phyloP scores from a whole-genome alignment of 805 yeast genomes.

The Clavispora phyllophila region DNA sequence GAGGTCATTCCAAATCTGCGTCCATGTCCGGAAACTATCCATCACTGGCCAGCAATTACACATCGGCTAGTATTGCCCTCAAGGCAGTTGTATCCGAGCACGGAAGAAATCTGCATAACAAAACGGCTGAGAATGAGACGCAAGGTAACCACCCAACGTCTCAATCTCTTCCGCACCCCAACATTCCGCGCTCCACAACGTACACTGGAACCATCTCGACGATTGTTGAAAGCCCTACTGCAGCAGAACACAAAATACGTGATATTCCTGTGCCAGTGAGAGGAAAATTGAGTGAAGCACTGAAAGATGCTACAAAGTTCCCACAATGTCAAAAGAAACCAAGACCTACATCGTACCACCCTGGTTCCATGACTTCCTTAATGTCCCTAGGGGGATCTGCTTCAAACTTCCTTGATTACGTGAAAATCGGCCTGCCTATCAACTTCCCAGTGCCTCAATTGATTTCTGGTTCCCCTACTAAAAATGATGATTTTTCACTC shows the following conservation, averaged over 20 bases:
- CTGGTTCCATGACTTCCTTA: conserved; percentile 43
- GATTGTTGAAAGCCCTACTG: conserved; percentile 42
- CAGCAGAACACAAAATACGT: conserved; percentile 1
- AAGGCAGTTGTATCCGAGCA: conserved; percentile 73
- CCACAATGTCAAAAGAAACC: conserved; percentile 54
- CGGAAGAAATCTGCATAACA: conserved; percentile 8
- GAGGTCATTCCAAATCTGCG: conserved; percentile 31
- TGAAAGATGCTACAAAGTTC: conserved; percentile 23
- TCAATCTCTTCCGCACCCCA: conserved; percentile 5
- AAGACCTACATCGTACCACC: conserved; percentile 82
- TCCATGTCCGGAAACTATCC: conserved; percentile 32
- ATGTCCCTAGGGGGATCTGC: conserved; percentile 14
- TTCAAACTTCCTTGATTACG: conserved; percentile 26
- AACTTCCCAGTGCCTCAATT: conserved; percentile 29
- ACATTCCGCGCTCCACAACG: conserved; percentile 20
- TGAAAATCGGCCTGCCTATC: conserved; percentile 30
- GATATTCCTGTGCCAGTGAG: background rate
- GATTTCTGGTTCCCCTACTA: conserved; percentile 36
- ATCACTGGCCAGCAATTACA: conserved; percentile 27
- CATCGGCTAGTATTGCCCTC: conserved; percentile 62
- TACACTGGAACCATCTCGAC: conserved; percentile 39
- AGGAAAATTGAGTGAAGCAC: background rate
- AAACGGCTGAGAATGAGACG: background rate
- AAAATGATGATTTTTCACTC: conserved; percentile 27
- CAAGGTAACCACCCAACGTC: background rate